A percentile compares a stretch with the other conserved stretches of the same genome.
Evolutionary conservation across 305 asterid species (phyloP).

Genomic region (Fraxinus floribunda): DNA sequence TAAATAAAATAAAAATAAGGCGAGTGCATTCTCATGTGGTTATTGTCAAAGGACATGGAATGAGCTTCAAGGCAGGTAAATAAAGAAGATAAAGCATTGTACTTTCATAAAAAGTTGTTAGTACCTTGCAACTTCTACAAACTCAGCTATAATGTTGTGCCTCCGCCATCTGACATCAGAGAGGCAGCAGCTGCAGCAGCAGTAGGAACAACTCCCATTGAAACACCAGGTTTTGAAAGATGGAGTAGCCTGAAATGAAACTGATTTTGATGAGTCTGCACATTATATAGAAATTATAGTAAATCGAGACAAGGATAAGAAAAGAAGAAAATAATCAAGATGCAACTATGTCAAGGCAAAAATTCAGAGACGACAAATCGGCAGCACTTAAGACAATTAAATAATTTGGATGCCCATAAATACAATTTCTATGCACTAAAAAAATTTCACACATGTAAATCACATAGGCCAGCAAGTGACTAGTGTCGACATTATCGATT

Average conservation of each 20-base stretch:
- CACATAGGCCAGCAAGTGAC: background rate
- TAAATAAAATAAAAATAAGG: background rate
- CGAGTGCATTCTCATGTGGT: background rate
- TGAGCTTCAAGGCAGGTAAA: background rate
- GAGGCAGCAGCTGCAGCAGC: conserved; percentile 98
- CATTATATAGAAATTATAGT: background rate
- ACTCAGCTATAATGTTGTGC: conserved; percentile 46
- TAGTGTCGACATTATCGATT: background rate
- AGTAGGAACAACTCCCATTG: conserved; percentile 85
- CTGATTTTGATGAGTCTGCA: background rate
- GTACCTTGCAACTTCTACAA: conserved; percentile 16
- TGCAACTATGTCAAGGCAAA: conserved; percentile 5
- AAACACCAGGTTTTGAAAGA: conserved; percentile 77
- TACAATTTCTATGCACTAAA: conserved; percentile 1
- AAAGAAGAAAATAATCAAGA: background rate
- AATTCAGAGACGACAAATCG: background rate
- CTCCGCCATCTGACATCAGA: conserved; percentile 94
- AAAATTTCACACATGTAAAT: background rate
- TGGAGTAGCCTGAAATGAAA: conserved; percentile 73
- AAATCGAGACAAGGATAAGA: background rate
- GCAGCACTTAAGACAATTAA: no score
- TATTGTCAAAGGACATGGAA: background rate
- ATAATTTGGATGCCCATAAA: background rate
- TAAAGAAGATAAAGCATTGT: background rate
- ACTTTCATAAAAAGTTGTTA: background rate